Base-by-base conservation (phyloP, 331 rosid genomes). In the Malus hybrid region DNA sequence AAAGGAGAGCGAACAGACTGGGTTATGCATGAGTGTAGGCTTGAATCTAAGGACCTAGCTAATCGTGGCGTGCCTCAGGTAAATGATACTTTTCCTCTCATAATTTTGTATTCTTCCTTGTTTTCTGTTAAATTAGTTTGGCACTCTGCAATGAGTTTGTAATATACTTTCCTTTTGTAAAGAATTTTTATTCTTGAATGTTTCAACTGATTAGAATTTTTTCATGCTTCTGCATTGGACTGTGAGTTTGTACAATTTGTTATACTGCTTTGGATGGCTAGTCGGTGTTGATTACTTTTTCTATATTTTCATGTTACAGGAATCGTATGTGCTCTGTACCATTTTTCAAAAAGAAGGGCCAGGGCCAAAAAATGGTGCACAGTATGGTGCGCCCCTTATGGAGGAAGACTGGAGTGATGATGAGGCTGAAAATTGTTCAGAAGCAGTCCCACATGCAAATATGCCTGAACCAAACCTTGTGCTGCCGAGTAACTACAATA, bases 1-100 rank as follows among this genome's bases (percentile, higher is more conserved):
- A 22, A 2, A 34, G 97, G 93, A 12, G 70, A 76, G 1, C 81
- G 89, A 64, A 93, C 98, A 0, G 15, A 91, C 76, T 93, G 98
- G 97, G 94, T 91, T 65, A 89, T 91, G 89, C 93, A 93, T 15
- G 98, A 93, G 77, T 88, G 80, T 71, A 85, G 91, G 82, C 87
- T 91, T 67, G 89, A 88, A 71, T 90, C 86, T 79, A 76, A 82
- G 57, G 72, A 57, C 69, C 63, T 77, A 15, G 74, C 77, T 42
- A 77, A 57, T 15, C 69, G 18, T 65, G 91, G 82, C 13, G 76
- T 83, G 76, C 67, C 82, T 55, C 93, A 83, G 93, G 98, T 93
- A 80, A 68, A 10, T 39, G 69, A 57, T 15, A 16, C 27, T 15
- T 4, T 36, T 57, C 36, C 36, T 13, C 10, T n/a, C 20, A 56